Conservation (phyloP, 768 basidiomycete genomes). For the Holtermannia corniformis region DNA sequence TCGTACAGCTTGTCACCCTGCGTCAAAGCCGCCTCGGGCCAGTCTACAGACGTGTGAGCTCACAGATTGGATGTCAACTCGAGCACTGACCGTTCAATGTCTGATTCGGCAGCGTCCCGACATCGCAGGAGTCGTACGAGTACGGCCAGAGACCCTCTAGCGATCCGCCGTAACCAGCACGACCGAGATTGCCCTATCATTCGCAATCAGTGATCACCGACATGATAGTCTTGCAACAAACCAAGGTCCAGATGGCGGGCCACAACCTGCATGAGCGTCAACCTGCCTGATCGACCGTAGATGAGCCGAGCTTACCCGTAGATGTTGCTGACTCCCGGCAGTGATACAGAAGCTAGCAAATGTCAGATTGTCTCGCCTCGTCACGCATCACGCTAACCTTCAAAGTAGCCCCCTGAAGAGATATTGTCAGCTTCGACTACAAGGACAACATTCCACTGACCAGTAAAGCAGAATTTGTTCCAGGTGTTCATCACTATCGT, state of each 20-base stretch:
- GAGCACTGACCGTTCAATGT: slow-evolving; percentile 46
- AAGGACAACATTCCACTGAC: slow-evolving; percentile 1
- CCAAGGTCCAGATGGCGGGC: slow-evolving; percentile 39
- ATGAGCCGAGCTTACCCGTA: slow-evolving; percentile 18
- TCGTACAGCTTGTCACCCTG: slow-evolving; percentile 53
- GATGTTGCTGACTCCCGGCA: slow-evolving; percentile 38
- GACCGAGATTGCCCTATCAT: slow-evolving; percentile 29
- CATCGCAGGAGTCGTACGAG: slow-evolving; percentile 56
- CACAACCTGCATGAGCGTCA: slow-evolving; percentile 13
- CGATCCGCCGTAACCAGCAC: slow-evolving; percentile 43
- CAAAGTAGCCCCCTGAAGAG: slow-evolving; percentile 17
- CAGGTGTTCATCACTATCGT: slow-evolving; percentile 31
- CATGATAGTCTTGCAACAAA: background rate
- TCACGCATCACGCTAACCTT: slow-evolving; percentile 1
- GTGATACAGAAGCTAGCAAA: slow-evolving; percentile 20
- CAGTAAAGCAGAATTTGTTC: slow-evolving; percentile 40
- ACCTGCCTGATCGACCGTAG: background rate
- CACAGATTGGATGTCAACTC: background rate
- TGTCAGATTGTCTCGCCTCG: background rate
- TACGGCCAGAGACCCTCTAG: slow-evolving; percentile 42
- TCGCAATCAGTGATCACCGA: background rate
- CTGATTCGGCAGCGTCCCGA: slow-evolving; percentile 86
- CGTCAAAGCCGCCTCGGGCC: slow-evolving; percentile 53
- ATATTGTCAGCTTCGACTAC: background rate
- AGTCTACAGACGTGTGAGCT: slow-evolving; percentile 26